Evolutionary conservation across 2,329 filamentous ascomycete species (phyloP), one percentile per base, ranked within the genome.

Genomic region (Aotearoamyces nothofagi): DNA sequence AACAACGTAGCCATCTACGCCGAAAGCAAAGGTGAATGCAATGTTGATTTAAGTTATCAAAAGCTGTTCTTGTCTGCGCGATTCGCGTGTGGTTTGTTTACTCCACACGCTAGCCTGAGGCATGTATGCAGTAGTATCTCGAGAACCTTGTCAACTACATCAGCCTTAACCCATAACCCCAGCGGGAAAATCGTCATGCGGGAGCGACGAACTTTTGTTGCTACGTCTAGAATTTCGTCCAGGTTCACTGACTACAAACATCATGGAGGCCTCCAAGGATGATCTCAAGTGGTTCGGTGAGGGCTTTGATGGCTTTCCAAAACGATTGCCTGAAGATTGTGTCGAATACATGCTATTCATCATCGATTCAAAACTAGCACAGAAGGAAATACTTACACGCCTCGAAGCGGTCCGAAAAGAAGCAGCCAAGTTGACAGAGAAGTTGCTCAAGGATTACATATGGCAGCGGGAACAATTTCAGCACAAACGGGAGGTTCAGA

Each of bases 401-500:
- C 62, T 94, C n/a, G 76, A 81, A 32, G 57, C 65, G 12, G 63
- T 93, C 7, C 72, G 83, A 30, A 81, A 73, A 50, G 65, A 71
- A 1, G 74, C 79, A 1, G 55, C 65, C 3, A 61, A 71, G 15
- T 53, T 90, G n/a, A 51, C 55, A 4, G 70, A 69, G 24, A 58
- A 63, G 3, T 55, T 83, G 5, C 62, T 87, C n/a, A 75, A 70
- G 40, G 76, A 81, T 36, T 93, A 94, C 44, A 92, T 98, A 37
- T 98, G 90, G 90, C 90, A 98, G 50, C 71, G 84, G 9, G 84
- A 93, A 30, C 57, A 62, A 0, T 86, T 98, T 38, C 65, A 62
- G n/a, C 56, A 93, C 5, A 68, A 78, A 11, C 51, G 16, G 48
- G 56, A 24, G 61, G 61, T 61, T 44, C 77, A 61, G 54, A 77